Evolutionary conservation across 2,329 filamentous ascomycete genomes (phyloP).

Genomic region (Thermothelomyces thermophilus): DNA sequence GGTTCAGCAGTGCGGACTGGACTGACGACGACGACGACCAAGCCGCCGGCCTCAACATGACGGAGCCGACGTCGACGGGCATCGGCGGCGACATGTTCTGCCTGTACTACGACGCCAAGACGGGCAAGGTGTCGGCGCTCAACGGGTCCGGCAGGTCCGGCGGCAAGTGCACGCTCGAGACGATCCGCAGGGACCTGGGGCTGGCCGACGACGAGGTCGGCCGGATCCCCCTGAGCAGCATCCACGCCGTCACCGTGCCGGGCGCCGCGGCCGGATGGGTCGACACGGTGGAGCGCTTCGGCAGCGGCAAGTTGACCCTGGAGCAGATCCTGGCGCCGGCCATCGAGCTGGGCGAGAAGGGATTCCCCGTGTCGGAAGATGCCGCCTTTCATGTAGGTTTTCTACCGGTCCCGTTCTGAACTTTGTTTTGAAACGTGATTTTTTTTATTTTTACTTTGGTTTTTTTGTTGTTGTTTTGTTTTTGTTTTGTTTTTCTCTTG

Average conservation of each 20-base stretch:
- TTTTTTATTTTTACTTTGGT: too few relatives aligned
- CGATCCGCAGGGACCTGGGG: conserved; percentile 62
- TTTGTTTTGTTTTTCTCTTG: not conserved
- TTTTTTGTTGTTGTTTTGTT: too few relatives aligned
- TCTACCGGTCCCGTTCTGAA: too few relatives aligned
- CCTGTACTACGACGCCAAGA: conserved; percentile 80
- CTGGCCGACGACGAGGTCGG: conserved; percentile 49
- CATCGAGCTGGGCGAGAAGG: conserved; percentile 77
- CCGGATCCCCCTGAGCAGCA: conserved; percentile 66
- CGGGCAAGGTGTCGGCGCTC: conserved; percentile 73
- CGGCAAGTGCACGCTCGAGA: conserved; percentile 60
- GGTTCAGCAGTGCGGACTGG: not conserved
- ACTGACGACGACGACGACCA: not conserved
- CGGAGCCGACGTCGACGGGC: conserved; percentile 85
- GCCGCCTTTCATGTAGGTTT: conserved; percentile 57
- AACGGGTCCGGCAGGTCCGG: conserved; percentile 91
- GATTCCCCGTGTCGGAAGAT: conserved; percentile 82
- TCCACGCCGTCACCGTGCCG: conserved; percentile 79
- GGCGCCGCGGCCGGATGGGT: conserved; percentile 92
- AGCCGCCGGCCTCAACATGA: conserved; percentile 90
- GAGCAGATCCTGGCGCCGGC: conserved; percentile 75
- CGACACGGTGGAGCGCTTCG: conserved; percentile 80
- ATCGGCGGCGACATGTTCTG: conserved; percentile 98
- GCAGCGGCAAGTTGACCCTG: conserved; percentile 74
- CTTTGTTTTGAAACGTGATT: not conserved